phyloP scores from a whole-genome alignment of 2,329 filamentous ascomycete genomes.

The Seiridium cupressi region DNA sequence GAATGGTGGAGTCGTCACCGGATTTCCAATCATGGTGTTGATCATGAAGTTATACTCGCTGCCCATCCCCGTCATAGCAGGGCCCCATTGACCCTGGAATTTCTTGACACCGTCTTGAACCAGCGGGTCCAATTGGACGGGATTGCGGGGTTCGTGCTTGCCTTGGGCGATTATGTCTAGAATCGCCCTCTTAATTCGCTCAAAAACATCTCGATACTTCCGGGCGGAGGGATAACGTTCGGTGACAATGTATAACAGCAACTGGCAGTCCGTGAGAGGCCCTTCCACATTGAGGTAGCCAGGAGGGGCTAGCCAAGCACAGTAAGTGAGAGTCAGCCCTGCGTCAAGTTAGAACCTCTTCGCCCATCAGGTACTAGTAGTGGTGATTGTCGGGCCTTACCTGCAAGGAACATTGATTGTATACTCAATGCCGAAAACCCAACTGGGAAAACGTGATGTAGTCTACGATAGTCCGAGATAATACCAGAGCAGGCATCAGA shows the following conservation, averaged over 20 bases:
- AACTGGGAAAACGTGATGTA: constrained; percentile 28
- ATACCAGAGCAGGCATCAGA: constrained; percentile 26
- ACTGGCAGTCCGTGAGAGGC: constrained; percentile 25
- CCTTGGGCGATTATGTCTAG: constrained; percentile 23
- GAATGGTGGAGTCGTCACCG: constrained; percentile 8
- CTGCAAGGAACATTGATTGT: constrained; percentile 27
- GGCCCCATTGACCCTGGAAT: constrained; percentile 19
- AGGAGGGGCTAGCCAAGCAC: constrained; percentile 24
- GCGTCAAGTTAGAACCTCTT: constrained; percentile 5
- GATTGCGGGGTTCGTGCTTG: constrained; percentile 25
- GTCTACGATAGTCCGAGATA: constrained; percentile 21
- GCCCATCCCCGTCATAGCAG: constrained; percentile 16
- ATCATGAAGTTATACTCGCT: constrained; percentile 28
- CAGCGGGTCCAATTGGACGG: constrained; percentile 22
- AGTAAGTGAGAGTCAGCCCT: constrained; percentile 27
- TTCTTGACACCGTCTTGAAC: constrained; percentile 21
- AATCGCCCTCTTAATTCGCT: constrained; percentile 27
- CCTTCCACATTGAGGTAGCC: constrained; percentile 21
- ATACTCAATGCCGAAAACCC: constrained; percentile 29
- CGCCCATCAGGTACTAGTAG: too few relatives aligned
- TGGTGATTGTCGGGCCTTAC: constrained; percentile 10
- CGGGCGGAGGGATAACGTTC: constrained; percentile 29
- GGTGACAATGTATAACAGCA: constrained; percentile 28
- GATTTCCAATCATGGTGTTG: constrained; percentile 26
- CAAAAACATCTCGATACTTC: constrained; percentile 30